These are phyloP conservation scores for Aspergillus transmontanensis DNA, from an alignment of 2,329 filamentous ascomycete genomes.

Conservation along the genomic window DNA sequence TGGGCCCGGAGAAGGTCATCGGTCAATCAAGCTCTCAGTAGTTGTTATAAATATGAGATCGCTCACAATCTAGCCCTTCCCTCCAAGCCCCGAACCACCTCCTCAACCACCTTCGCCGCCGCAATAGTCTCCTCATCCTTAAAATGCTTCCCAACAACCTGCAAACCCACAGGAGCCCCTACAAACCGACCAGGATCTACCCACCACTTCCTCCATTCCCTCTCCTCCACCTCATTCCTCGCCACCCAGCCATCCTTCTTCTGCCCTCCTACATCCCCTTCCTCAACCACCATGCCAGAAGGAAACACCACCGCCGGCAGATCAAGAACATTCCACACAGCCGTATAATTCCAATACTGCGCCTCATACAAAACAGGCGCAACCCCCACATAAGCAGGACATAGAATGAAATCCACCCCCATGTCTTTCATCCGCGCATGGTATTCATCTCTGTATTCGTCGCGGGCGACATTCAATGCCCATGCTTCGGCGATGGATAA, in stretches of 20 bases:
- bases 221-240: slow-evolving; percentile 29
- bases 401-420: slow-evolving; percentile 36
- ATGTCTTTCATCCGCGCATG: slow-evolving; percentile 32
- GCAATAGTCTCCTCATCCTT: slow-evolving; percentile 55
- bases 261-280: slow-evolving; percentile 25
- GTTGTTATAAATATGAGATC: background rate
- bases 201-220: slow-evolving; percentile 37
- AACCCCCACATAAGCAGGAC: slow-evolving; percentile 29
- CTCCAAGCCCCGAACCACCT: slow-evolving; percentile 16
- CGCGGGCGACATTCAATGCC: slow-evolving; percentile 30
- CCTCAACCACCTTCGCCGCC: slow-evolving; percentile 31
- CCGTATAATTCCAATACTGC: slow-evolving; percentile 41
- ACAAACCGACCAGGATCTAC: slow-evolving; percentile 34
- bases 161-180: slow-evolving; percentile 53
- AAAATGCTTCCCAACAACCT: slow-evolving; percentile 54
- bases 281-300: slow-evolving; percentile 30
- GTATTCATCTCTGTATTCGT: slow-evolving; percentile 34
- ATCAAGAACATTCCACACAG: slow-evolving; percentile 38
- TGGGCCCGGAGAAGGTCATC: too few species aligned
- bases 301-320: slow-evolving; percentile 33
- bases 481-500: slow-evolving; percentile 33
- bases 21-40: background rate
- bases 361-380: slow-evolving; percentile 36
- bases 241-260: slow-evolving; percentile 21
- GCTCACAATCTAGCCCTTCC: background rate